Percentiles rank a stretch among this genome's conserved stretches.
These are phyloP conservation scores for Bipolaris sorokiniana DNA, from an alignment of 2,329 filamentous ascomycete genomes.

Conservation along the genomic window DNA sequence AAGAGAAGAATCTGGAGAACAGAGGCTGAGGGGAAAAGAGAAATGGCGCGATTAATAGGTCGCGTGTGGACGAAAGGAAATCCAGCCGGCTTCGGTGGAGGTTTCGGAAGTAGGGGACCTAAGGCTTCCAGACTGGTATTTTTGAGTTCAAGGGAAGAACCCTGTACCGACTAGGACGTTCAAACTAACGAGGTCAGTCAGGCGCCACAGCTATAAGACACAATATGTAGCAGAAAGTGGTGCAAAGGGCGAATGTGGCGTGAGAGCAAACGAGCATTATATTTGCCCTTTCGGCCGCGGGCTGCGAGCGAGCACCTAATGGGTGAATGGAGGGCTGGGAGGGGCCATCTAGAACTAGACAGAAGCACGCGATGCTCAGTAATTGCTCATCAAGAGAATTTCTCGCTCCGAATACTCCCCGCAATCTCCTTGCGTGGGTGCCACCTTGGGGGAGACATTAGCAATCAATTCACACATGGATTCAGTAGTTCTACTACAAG, in stretches of 20 bases:
- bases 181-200: not conserved
- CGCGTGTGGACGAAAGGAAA: constrained; percentile 24
- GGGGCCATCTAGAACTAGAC: constrained; percentile 9
- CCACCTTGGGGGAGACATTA: constrained; percentile 16
- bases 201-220: constrained; percentile 3
- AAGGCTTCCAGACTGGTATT: constrained; percentile 11
- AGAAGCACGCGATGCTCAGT: constrained; percentile 14
- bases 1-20: not conserved
- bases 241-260: not conserved
- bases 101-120: constrained; percentile 16
- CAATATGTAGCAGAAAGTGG: constrained; percentile 1
- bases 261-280: constrained; percentile 3
- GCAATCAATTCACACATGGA: constrained; percentile 26
- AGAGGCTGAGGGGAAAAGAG: not conserved
- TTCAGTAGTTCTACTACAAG: constrained; percentile 19
- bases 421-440: constrained; percentile 15
- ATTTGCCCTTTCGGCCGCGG: constrained; percentile 16
- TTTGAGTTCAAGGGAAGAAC: constrained; percentile 6
- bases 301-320: constrained; percentile 4
- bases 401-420: constrained; percentile 12
- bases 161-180: not conserved
- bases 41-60: constrained; percentile 1
- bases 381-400: constrained; percentile 12
- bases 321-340: not conserved
- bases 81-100: constrained; percentile 18